Conservation (phyloP, 306 rosid genomes). For the Corylus heterophylla region DNA sequence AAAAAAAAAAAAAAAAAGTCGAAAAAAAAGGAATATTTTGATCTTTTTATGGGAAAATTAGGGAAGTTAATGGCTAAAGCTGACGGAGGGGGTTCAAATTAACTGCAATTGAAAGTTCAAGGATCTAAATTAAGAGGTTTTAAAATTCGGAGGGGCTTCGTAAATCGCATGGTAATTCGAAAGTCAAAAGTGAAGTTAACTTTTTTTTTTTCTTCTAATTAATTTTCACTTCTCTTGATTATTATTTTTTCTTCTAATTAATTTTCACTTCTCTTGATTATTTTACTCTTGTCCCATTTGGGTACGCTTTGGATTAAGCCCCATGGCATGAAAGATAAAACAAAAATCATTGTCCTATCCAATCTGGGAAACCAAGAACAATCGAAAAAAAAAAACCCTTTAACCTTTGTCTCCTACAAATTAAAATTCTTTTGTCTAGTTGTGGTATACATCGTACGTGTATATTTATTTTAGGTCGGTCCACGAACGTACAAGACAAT, state of each 20-base stretch:
- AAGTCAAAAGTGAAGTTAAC: too few relatives aligned
- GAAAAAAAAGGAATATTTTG: too few relatives aligned
- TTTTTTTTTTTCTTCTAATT: background rate
- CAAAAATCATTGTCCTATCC: constrained; percentile 13
- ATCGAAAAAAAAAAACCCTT: background rate
- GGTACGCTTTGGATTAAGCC: constrained; percentile 25
- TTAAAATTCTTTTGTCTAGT: background rate
- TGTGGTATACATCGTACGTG: background rate
- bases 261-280: background rate
- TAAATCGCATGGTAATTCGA: too few relatives aligned
- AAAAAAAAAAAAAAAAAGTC: too few relatives aligned
- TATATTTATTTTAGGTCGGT: background rate
- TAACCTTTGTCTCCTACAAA: background rate
- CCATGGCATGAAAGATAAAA: constrained; percentile 22
- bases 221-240: background rate
- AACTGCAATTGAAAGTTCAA: too few relatives aligned
- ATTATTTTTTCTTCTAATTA: background rate
- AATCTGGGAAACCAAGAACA: constrained; percentile 15
- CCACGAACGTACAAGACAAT: background rate
- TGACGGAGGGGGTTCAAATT: too few relatives aligned
- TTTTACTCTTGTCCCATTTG: constrained; percentile 11
- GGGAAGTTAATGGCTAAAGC: too few relatives aligned
- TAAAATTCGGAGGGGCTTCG: too few relatives aligned
- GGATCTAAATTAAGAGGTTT: too few relatives aligned
- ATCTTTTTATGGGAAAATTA: too few relatives aligned